A percentile compares a stretch with the other conserved stretches of the same genome.
These are phyloP conservation scores for Fusarium proliferatum DNA, from an alignment of 2,329 filamentous ascomycete genomes.

Conservation along the genomic window DNA sequence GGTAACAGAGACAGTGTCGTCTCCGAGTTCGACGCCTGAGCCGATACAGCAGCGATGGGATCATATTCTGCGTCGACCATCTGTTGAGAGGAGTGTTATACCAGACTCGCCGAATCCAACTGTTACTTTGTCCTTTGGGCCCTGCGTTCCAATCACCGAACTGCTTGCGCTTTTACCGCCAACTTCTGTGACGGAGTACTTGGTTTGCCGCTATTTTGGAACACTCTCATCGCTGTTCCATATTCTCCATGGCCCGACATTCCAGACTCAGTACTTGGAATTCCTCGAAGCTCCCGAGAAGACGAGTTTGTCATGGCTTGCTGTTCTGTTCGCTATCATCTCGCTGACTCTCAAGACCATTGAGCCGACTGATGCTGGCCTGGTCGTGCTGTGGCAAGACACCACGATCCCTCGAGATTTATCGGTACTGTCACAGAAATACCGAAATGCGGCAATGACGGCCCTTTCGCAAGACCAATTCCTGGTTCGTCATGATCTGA, in stretches of 20 bases:
- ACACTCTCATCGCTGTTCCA: slow-evolving; percentile 4
- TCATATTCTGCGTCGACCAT: background rate
- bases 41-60: slow-evolving; percentile 23
- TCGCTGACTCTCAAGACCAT: background rate
- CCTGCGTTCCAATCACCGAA: background rate
- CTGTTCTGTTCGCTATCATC: background rate
- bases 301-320: background rate
- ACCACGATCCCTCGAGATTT: background rate
- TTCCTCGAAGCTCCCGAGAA: background rate
- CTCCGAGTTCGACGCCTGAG: background rate
- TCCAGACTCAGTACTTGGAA: background rate
- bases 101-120: background rate
- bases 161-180: background rate
- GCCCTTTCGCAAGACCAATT: slow-evolving; percentile 5
- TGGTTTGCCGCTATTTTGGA: slow-evolving; percentile 2
- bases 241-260: slow-evolving; percentile 5
- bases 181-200: background rate
- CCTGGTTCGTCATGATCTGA: background rate
- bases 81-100: background rate
- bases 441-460: slow-evolving; percentile 8
- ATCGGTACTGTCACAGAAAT: fast-evolving
- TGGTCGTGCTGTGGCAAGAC: background rate
- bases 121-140: background rate
- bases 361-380: background rate
- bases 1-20: background rate